phyloP scores from a whole-genome alignment of 257 asterid genomes.

The Phtheirospermum japonicum region DNA sequence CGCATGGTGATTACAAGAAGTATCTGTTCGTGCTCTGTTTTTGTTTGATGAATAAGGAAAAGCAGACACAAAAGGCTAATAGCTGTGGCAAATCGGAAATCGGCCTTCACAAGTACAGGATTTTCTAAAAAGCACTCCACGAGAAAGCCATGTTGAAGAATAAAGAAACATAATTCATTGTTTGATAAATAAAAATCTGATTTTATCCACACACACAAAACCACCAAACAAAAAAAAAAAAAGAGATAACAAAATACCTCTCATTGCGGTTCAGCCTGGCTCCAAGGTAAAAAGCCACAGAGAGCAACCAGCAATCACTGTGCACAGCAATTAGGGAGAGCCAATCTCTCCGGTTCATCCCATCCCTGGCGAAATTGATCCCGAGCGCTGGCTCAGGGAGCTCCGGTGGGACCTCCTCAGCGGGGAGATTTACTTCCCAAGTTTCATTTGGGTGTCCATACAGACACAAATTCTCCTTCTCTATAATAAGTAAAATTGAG shows the following conservation, averaged over 20 bases:
- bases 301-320: conserved; percentile 97
- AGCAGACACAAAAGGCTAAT: too few relatives aligned
- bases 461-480: conserved; percentile 90
- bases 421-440: conserved; percentile 95
- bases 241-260: conserved; percentile 51
- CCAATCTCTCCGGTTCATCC: conserved; percentile 94
- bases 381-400: conserved; percentile 97
- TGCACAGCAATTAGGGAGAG: conserved; percentile 92
- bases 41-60: too few relatives aligned
- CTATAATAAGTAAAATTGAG: conserved; percentile 36
- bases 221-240: not conserved
- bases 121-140: too few relatives aligned
- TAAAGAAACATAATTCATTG: too few relatives aligned
- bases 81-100: too few relatives aligned
- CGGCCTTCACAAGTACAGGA: too few relatives aligned
- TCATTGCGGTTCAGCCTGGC: conserved; percentile 84
- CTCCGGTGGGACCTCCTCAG: conserved; percentile 98
- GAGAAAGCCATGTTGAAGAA: too few relatives aligned
- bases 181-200: not conserved
- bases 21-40: too few relatives aligned
- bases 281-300: conserved; percentile 89
- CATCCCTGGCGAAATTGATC: conserved; percentile 91
- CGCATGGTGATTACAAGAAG: not conserved
- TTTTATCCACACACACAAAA: too few relatives aligned
- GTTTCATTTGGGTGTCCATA: conserved; percentile 91